phyloP scores from a whole-genome alignment of 345 rosid genomes.

The Populus pruinosa region DNA sequence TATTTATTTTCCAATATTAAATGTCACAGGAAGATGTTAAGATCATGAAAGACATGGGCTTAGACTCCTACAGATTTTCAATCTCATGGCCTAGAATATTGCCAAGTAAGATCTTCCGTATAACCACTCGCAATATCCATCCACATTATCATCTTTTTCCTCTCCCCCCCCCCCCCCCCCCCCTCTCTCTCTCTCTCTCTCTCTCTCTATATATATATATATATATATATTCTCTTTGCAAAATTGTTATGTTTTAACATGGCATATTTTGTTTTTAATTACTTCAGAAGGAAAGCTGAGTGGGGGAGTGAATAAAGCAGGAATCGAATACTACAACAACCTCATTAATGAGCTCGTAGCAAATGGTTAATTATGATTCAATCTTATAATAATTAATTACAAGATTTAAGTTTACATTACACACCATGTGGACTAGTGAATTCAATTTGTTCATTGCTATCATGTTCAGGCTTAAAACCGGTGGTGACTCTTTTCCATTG shows the following conservation, averaged over 20 bases:
- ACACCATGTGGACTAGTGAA: neutral
- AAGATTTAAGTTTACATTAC: neutral
- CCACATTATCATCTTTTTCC: neutral
- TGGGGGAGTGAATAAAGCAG: conserved; percentile 11
- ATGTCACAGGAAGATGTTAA: conserved; percentile 4
- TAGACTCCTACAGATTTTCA: conserved; percentile 11
- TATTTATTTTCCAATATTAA: too few species aligned
- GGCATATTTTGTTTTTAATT: neutral
- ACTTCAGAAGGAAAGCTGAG: conserved; percentile 16
- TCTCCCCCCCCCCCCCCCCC: too few species aligned
- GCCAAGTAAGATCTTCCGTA: neutral
- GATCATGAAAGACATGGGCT: conserved; percentile 5
- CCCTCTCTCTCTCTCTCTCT: too few species aligned
- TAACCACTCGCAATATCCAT: neutral
- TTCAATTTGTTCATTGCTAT: neutral
- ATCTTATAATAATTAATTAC: neutral
- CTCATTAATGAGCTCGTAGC: conserved; percentile 17
- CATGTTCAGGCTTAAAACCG: conserved; percentile 7
- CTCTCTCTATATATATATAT: too few species aligned
- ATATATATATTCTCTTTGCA: too few species aligned
- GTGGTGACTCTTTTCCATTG: conserved; percentile 6
- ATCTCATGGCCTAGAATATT: conserved; percentile 16
- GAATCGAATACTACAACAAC: conserved; percentile 10
- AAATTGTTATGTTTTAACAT: neutral
- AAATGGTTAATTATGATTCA: neutral